Percentiles rank a stretch among this genome's conserved stretches.
Conservation (phyloP, 345 rosid species). For the Eucalyptus camaldulensis region DNA sequence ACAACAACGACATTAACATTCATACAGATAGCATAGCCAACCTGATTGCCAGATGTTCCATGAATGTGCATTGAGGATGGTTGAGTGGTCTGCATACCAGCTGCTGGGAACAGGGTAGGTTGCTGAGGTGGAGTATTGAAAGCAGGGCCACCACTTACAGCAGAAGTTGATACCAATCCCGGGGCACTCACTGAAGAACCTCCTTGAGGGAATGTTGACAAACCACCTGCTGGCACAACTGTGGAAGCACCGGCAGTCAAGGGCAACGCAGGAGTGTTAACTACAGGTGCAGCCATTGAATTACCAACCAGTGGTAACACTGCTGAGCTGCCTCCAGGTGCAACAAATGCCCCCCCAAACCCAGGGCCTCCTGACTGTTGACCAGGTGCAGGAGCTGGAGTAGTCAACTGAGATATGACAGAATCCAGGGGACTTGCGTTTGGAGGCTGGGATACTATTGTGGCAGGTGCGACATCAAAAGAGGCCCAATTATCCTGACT, state of each 20-base stretch:
- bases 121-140: conserved; percentile 34
- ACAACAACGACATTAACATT: not conserved
- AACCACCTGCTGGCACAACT: conserved; percentile 7
- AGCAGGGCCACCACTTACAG: conserved; percentile 21
- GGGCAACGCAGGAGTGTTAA: conserved; percentile 3
- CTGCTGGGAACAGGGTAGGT: conserved; percentile 26
- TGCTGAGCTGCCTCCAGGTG: conserved; percentile 6
- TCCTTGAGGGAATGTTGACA: conserved; percentile 13
- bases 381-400: conserved; percentile 37
- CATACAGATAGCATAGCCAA: conserved; percentile 1
- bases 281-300: conserved; percentile 8
- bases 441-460: conserved; percentile 41
- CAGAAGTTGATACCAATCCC: conserved; percentile 11
- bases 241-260: conserved; percentile 8
- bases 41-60: conserved; percentile 59
- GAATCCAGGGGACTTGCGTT: conserved; percentile 56
- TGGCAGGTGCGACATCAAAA: conserved; percentile 39
- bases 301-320: conserved; percentile 8
- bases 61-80: conserved; percentile 21
- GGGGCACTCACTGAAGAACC: conserved; percentile 14
- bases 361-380: conserved; percentile 16
- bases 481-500: conserved; percentile 70
- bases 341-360: not conserved
- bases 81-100: conserved; percentile 28
- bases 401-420: conserved; percentile 62